Evolutionary conservation across 225 moss, liverwort and hornwort genomes (phyloP).

Genomic region (Polytrichum formosum): DNA sequence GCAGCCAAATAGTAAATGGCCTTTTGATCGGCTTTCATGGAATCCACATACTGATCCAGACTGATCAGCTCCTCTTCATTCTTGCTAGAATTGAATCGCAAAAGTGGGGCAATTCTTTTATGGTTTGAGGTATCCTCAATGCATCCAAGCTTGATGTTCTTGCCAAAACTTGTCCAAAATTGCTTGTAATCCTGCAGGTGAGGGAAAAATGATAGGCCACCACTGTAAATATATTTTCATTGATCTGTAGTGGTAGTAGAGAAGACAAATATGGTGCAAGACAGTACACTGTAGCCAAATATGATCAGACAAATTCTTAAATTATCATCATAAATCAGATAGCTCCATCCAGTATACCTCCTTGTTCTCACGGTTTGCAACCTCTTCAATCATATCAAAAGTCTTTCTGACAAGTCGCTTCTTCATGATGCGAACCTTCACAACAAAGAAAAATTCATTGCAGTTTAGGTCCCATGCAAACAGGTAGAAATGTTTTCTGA

Average conservation of each 20-base stretch:
- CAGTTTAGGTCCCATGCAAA: no score
- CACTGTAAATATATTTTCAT: background rate
- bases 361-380: constrained; percentile 74
- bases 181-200: constrained; percentile 80
- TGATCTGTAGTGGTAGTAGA: no score
- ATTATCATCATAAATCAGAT: no score
- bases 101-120: constrained; percentile 74
- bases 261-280: no score
- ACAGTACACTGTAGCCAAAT: no score
- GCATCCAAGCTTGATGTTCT: constrained; percentile 88
- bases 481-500: no score
- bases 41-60: constrained; percentile 73
- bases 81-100: constrained; percentile 81
- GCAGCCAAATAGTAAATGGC: constrained; percentile 88
- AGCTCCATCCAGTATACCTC: constrained; percentile 44
- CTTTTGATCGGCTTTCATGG: constrained; percentile 83
- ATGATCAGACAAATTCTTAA: no score
- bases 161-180: constrained; percentile 97
- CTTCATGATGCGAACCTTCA: constrained; percentile 97
- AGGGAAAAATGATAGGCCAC: background rate
- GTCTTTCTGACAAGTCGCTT: constrained; percentile 91
- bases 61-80: constrained; percentile 68
- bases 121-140: constrained; percentile 88
- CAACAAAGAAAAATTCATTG: background rate
- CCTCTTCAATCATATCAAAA: constrained; percentile 92